Percentiles rank a stretch among this genome's conserved stretches.
These are phyloP conservation scores for Haemoproteus tartakovskyi DNA, from an alignment of 169 alveolate species.

Conservation along the genomic window DNA sequence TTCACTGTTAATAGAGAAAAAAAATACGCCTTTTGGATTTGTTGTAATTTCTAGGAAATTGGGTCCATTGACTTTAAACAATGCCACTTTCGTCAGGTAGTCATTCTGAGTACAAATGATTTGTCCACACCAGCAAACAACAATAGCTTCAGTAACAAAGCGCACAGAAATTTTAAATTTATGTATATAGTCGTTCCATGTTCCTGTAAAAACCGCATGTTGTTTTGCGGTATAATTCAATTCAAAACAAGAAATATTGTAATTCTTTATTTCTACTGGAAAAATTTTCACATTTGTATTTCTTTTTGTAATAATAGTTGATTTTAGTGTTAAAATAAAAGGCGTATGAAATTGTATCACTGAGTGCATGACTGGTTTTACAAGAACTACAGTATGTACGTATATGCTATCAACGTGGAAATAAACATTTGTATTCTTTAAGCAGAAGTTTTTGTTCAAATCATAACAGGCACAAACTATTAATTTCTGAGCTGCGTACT, in stretches of 20 bases:
- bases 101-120: slow-evolving; percentile 26
- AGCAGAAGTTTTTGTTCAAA: slow-evolving; percentile 13
- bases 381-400: slow-evolving; percentile 28
- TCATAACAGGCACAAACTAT: slow-evolving; percentile 51
- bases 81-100: slow-evolving; percentile 49
- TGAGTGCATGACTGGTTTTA: slow-evolving; percentile 35
- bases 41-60: slow-evolving; percentile 33
- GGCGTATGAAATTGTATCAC: slow-evolving; percentile 16
- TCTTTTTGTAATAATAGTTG: slow-evolving; percentile 25
- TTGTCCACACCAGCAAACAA: slow-evolving; percentile 47
- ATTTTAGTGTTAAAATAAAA: slow-evolving; percentile 22
- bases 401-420: slow-evolving; percentile 4
- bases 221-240: slow-evolving; percentile 10
- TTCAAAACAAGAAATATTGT: slow-evolving; percentile 40
- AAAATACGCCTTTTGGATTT: slow-evolving; percentile 25
- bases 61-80: slow-evolving; percentile 27
- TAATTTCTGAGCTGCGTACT: slow-evolving; percentile 20
- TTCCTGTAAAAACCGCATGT: slow-evolving; percentile 1
- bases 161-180: slow-evolving; percentile 7
- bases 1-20: slow-evolving; percentile 23
- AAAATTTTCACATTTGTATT: slow-evolving; percentile 27
- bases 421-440: neutral
- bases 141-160: slow-evolving; percentile 36
- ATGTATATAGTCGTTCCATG: slow-evolving; percentile 17
- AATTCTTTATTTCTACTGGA: slow-evolving; percentile 42